Evolutionary conservation across 805 yeast genomes (phyloP), one percentile per base, ranked within the genome.

Genomic region (Candida qinlingensis): DNA sequence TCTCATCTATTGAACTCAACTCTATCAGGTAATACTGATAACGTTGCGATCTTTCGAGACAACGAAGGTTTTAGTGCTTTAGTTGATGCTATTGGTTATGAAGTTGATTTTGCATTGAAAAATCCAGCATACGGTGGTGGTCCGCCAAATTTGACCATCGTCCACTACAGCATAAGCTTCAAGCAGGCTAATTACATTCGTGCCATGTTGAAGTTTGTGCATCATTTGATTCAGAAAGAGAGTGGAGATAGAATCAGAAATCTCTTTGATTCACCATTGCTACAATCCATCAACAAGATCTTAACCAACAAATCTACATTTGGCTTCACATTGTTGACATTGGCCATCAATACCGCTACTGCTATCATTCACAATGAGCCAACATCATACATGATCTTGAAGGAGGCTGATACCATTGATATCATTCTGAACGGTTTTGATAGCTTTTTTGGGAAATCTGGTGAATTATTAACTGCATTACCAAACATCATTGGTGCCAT

Each of bases 281-380:
- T 91, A 13, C 59, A 66, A 30, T 75, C 85, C 30, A 67, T 89
- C 54, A 83, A 80, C 52, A 72, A 69, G 48, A 76, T 91, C 2
- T 57, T 91, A 13, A 58, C 62, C 11, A 71, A 87, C 56, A 79
- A 85, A 1, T 54, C 64, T 0, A 64, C 77, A 0, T 87, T 89
- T 69, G 96, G 96, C 0, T 78, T 81, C 37, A 74, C 79, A 12
- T 65, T 87, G 11, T 63, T 87, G 11, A 71, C 87, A 0, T 71
- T 78, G 26, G 75, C 87, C 0, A 63, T 91, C 36, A 83, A 80
- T 51, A 76, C 83, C 10, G 74, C 89, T 25, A 76, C 84, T 38
- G 76, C 76, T 10, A 87, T 89, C 50, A 81, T 91, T 30, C 92
- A 91, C 61, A 86, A 85, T 55, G 97, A 92, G 58, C 97, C 97